These are phyloP conservation scores for Coleophoma crateriformis DNA, from an alignment of 2,329 filamentous ascomycete genomes.

Conservation along the genomic window DNA sequence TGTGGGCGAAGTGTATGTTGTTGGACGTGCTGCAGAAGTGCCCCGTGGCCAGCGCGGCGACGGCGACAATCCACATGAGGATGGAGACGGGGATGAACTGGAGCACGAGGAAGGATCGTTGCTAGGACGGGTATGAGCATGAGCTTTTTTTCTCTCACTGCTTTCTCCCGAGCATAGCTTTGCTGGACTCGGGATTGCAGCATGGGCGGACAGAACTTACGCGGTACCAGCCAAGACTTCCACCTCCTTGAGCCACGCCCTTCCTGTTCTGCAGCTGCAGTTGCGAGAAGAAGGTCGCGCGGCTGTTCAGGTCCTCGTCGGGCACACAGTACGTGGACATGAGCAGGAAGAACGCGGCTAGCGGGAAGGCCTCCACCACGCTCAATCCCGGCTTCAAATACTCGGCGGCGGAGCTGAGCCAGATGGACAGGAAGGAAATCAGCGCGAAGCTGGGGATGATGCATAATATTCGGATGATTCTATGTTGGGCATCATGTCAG, in stretches of 20 bases:
- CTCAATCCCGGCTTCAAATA: conserved; percentile 35
- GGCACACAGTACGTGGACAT: conserved; percentile 34
- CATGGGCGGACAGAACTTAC: conserved; percentile 12
- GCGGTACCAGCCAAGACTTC: neutral
- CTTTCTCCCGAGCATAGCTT: too few relatives aligned
- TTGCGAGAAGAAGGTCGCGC: conserved; percentile 28
- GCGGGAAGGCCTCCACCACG: conserved; percentile 32
- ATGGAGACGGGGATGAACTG: conserved; percentile 32
- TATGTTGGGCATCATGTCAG: neutral
- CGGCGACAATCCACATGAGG: conserved; percentile 21
- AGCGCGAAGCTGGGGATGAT: conserved; percentile 35
- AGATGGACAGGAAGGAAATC: conserved; percentile 32
- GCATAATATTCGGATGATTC: conserved; percentile 34
- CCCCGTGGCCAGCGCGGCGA: conserved; percentile 24
- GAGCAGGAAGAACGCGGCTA: conserved; percentile 38
- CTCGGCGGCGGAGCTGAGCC: conserved; percentile 30
- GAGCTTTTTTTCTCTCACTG: too few relatives aligned
- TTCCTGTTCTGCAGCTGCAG: neutral
- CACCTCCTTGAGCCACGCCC: neutral
- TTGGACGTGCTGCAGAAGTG: conserved; percentile 26
- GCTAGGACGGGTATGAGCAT: too few relatives aligned
- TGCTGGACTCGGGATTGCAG: too few relatives aligned
- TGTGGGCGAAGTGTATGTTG: conserved; percentile 27
- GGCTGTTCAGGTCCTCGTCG: conserved; percentile 20
- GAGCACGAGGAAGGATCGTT: conserved; percentile 25